Evolutionary conservation across 176 grass and related monocot genomes (phyloP), one percentile per base, ranked within the genome.

Genomic region (Poa annua): DNA sequence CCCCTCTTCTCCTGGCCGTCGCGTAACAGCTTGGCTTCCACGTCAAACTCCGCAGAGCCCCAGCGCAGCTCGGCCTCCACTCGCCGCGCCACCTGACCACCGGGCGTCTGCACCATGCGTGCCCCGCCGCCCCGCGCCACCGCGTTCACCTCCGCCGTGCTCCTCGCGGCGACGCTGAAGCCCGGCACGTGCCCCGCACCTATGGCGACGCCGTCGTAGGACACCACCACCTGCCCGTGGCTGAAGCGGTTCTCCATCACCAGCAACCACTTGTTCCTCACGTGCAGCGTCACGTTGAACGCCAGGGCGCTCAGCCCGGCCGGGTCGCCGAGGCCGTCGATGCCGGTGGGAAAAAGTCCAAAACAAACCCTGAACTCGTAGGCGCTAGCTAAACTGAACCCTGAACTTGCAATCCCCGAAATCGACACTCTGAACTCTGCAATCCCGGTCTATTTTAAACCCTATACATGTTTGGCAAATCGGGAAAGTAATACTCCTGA

Each of bases 271-370:
- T 1, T 10, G 41, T 71, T 71, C 42, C 22, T 8, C 12, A 25
- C 68, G 68, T 71, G 68, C 68, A 71, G 68, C 21, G 68, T 71
- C 68, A 71, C 13, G 68, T 71, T 71, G 68, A 71, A 71, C 41
- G 68, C 68, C 68, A 71, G n/a, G 21, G 41, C 68, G 41, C 68
- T 48, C 41, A 71, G 41, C 68, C 41, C 68, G 21, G 68, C 21
- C 12, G 68, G 68, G 41, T 71, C 41, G 41, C 21, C 68, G 6
- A 44, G 12, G 68, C 68, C 41, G 21, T 71, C 68, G 41, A 71
- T 16, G 41, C 68, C 21, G 68, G 68, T 71, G 21, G n/a, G n/a
- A n/a, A n/a, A n/a, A n/a, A n/a, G n/a, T n/a, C n/a, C n/a, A n/a
- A n/a, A n/a, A n/a, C n/a, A n/a, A n/a, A n/a, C n/a, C n/a, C n/a